phyloP scores from a whole-genome alignment of 495 filamentous ascomycete species.

The Neurospora sublineolata region DNA sequence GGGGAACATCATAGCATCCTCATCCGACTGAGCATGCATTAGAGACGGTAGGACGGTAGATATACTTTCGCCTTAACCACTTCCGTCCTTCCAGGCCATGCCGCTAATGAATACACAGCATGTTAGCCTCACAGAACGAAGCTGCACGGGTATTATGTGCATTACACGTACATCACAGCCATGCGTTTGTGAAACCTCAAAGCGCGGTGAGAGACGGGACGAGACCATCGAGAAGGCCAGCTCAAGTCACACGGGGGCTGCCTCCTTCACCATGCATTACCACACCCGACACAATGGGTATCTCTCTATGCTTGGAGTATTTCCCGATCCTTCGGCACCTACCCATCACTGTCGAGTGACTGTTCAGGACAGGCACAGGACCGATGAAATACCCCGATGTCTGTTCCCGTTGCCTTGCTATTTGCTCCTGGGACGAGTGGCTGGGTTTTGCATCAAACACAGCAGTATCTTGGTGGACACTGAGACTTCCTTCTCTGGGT shows the following conservation, averaged over 20 bases:
- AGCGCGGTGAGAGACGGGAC: slow-evolving; percentile 11
- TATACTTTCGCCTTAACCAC: not conserved
- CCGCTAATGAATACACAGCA: not conserved
- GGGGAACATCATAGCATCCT: not conserved
- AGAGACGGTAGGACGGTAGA: too few relatives aligned
- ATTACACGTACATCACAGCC: not conserved
- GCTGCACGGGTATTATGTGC: not conserved
- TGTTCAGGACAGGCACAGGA: not conserved
- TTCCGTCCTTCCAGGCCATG: not conserved
- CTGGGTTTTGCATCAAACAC: not conserved
- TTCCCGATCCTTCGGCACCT: not conserved
- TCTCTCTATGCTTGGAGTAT: not conserved
- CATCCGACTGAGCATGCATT: not conserved
- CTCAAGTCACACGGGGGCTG: not conserved
- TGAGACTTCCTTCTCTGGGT: not conserved
- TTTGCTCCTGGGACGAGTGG: not conserved
- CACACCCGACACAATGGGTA: not conserved
- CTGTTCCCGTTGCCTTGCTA: not conserved
- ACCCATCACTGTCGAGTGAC: not conserved
- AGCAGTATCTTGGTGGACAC: not conserved
- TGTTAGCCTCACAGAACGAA: not conserved
- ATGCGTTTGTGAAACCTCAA: slow-evolving; percentile 13
- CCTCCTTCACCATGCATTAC: not conserved
- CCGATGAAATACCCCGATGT: not conserved
- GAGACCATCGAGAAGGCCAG: not conserved